These are phyloP conservation scores for Penicillium concentricum DNA, from an alignment of 2,329 filamentous ascomycete genomes.

Conservation along the genomic window DNA sequence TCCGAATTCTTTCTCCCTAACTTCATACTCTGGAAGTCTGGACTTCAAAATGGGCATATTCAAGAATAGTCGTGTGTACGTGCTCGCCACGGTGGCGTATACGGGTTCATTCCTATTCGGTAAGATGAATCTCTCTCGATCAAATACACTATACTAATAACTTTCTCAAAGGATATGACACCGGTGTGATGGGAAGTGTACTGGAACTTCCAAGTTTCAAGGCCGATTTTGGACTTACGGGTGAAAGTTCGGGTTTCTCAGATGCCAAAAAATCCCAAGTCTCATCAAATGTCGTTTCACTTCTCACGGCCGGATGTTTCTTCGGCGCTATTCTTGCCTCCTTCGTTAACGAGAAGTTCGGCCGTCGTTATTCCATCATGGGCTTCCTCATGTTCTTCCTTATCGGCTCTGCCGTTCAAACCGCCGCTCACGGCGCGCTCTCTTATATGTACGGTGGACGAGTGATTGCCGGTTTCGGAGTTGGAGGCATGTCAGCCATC, in stretches of 20 bases:
- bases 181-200: background rate
- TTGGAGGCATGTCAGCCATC: background rate
- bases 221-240: background rate
- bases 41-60: background rate
- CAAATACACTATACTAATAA: background rate
- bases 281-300: background rate
- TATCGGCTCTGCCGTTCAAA: background rate
- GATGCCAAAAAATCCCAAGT: background rate
- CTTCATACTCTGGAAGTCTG: background rate
- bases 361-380: background rate
- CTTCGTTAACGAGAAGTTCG: background rate
- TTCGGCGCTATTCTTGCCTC: background rate
- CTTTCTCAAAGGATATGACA: background rate
- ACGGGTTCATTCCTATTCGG: background rate
- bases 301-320: background rate
- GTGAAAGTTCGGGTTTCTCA: background rate
- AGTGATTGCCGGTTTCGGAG: background rate
- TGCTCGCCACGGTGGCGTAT: background rate
- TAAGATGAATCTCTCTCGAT: background rate
- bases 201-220: background rate
- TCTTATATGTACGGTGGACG: background rate
- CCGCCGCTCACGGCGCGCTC: background rate
- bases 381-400: background rate
- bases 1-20: background rate
- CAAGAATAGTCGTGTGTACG: background rate